phyloP scores from a whole-genome alignment of 495 filamentous ascomycete genomes.

The Clavariopsis aquatica region DNA sequence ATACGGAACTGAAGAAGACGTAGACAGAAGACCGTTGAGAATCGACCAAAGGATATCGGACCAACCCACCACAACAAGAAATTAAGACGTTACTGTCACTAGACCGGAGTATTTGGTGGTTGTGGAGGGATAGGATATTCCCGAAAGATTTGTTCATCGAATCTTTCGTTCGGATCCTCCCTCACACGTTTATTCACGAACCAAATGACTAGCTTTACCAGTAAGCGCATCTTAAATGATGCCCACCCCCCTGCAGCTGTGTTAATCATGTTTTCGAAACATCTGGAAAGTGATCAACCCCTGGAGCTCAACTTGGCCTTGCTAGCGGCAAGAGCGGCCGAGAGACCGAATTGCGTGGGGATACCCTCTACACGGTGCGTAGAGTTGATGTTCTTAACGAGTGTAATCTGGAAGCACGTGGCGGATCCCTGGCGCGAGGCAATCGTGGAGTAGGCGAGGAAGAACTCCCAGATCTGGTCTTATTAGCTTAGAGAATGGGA shows the following conservation, averaged over 20 bases:
- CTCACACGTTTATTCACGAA: background rate
- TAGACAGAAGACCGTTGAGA: too few species aligned
- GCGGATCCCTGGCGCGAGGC: conserved; percentile 88
- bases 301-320: background rate
- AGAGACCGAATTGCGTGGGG: conserved; percentile 68
- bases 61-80: background rate
- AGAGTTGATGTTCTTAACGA: conserved; percentile 98
- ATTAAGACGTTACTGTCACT: background rate
- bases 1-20: too few species aligned
- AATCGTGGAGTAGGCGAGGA: conserved; percentile 92
- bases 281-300: background rate
- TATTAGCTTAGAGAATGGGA: background rate
- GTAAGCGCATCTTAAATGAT: background rate
- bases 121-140: background rate
- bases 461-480: conserved; percentile 93
- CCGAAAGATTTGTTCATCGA: background rate
- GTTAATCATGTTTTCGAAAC: background rate
- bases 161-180: background rate
- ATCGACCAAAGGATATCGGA: background rate
- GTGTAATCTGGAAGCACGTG: conserved; percentile 92
- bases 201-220: background rate
- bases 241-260: background rate
- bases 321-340: conserved; percentile 56
- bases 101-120: background rate
- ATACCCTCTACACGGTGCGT: conserved; percentile 92